Base-by-base conservation (phyloP, 306 rosid species). In the Malus fusca region DNA sequence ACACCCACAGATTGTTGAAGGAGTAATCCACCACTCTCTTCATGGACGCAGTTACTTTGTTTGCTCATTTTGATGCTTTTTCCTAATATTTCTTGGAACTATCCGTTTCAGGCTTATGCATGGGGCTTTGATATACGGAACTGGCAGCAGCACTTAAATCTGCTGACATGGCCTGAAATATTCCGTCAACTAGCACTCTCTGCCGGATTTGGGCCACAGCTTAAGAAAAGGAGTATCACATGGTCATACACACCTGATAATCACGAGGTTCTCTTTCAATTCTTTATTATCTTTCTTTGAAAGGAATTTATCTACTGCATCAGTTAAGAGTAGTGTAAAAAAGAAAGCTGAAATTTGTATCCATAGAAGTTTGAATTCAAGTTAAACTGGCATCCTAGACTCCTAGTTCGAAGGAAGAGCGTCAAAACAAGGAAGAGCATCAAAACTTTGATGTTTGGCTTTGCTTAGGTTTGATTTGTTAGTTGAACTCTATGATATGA, bases 111-210 rank as follows among this genome's bases (percentile, higher is more conserved):
- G 98, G 98, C 98, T 62, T 91, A 93, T 81, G 88, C 96, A 21
- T 96, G 99, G 99, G 99, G 99, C 63, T 92, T 92, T 90, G 99
- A 96, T 81, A 96, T 96, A 79, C 82, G 93, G 68, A 92, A 90
- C 79, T 96, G 99, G 99, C 97, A 95, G 87, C 84, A 83, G 86
- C 97, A 90, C 88, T 82, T 95, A 78, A 92, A 90, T 86, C 92
- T 91, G 44, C 84, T 89, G 79, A 95, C 99, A 59, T 95, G 99
- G 99, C 97, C 97, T 63, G 99, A 95, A 85, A 86, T 95, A 79
- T 84, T 92, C 74, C 87, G 99, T 77, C 99, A 95, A 81, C 79
- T 95, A 43, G 99, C 97, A 60, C 85, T 95, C 66, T 90, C 97
- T 68, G 93, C 99, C 13, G 97, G 99, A 82, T 87, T 90, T 79